A percentile compares a stretch with the other conserved stretches of the same genome.
Conservation (phyloP, 2,329 filamentous ascomycete genomes). For the Penicillium sp. region DNA sequence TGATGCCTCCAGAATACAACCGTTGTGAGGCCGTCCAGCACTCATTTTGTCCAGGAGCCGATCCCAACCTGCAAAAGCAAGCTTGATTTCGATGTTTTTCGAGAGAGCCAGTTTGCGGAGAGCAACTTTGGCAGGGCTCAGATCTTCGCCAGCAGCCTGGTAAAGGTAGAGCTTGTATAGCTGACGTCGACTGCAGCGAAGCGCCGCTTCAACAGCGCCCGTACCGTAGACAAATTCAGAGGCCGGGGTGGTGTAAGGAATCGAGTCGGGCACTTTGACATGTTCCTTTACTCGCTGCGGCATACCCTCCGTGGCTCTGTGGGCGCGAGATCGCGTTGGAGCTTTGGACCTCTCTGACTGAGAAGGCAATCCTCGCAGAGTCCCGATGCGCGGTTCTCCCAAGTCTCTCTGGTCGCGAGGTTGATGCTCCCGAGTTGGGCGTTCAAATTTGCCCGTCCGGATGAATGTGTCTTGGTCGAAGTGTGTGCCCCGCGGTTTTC, state of each 20-base stretch:
- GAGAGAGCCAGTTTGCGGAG: slow-evolving; percentile 46
- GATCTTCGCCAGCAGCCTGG: slow-evolving; percentile 58
- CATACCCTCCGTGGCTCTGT: slow-evolving; percentile 26
- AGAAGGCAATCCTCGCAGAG: slow-evolving; percentile 1
- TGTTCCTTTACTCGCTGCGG: slow-evolving; percentile 40
- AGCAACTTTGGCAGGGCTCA: slow-evolving; percentile 44
- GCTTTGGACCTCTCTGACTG: background rate
- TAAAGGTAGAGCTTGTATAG: slow-evolving; percentile 86
- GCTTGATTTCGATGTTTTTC: slow-evolving; percentile 58
- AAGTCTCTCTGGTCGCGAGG: background rate
- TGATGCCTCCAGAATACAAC: slow-evolving; percentile 83
- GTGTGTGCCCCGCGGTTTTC: slow-evolving; percentile 1
- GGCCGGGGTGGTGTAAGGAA: slow-evolving; percentile 79
- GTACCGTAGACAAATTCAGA: slow-evolving; percentile 91
- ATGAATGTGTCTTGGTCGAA: slow-evolving; percentile 39
- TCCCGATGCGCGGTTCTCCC: slow-evolving; percentile 1
- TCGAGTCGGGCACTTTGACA: slow-evolving; percentile 46
- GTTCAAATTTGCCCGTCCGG: slow-evolving; percentile 34
- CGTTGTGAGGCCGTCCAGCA: slow-evolving; percentile 83
- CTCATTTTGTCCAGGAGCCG: slow-evolving; percentile 82
- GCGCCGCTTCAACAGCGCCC: slow-evolving; percentile 77
- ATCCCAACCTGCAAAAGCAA: slow-evolving; percentile 66
- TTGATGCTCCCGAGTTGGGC: slow-evolving; percentile 28
- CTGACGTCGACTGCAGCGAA: slow-evolving; percentile 70
- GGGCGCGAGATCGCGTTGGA: slow-evolving; percentile 15